Evolutionary conservation across 768 basidiomycete species (phyloP).

Genomic region (Suillus cothurnatus): DNA sequence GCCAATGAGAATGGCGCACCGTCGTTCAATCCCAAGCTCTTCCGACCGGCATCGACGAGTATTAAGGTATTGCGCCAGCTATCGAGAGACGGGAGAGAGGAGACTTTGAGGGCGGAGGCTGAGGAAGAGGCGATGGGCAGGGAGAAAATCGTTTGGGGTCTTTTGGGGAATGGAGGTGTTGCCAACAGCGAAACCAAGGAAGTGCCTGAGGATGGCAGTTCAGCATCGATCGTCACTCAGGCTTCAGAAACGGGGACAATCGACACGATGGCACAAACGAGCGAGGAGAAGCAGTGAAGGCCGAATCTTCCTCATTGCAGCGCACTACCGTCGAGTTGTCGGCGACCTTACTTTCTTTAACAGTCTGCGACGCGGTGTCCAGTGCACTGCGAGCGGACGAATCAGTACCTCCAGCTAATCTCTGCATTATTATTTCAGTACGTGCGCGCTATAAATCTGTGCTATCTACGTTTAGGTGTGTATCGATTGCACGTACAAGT

Average conservation of each 20-base stretch:
- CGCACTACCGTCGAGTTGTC: neutral
- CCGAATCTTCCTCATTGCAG: neutral
- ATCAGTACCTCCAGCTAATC: neutral
- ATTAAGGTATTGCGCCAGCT: conserved; percentile 48
- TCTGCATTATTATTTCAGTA: neutral
- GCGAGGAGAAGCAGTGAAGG: neutral
- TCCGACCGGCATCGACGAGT: conserved; percentile 35
- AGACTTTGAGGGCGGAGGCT: conserved; percentile 39
- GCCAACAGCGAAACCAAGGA: neutral
- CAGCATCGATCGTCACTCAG: neutral
- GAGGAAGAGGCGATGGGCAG: conserved; percentile 39
- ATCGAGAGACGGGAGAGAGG: conserved; percentile 46
- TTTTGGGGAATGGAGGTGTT: neutral
- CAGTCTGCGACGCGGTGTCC: neutral
- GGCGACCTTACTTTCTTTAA: neutral
- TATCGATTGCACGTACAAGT: too few species aligned
- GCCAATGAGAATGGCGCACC: neutral
- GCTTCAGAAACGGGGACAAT: neutral
- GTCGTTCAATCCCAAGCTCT: conserved; percentile 30
- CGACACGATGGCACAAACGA: neutral
- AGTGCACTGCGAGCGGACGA: neutral
- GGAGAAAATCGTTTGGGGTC: conserved; percentile 49
- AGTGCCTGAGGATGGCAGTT: neutral
- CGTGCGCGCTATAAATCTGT: neutral
- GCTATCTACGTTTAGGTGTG: neutral